These are phyloP conservation scores for Amphicarpaea edgeworthii DNA, from an alignment of 306 rosid species.

Conservation along the genomic window DNA sequence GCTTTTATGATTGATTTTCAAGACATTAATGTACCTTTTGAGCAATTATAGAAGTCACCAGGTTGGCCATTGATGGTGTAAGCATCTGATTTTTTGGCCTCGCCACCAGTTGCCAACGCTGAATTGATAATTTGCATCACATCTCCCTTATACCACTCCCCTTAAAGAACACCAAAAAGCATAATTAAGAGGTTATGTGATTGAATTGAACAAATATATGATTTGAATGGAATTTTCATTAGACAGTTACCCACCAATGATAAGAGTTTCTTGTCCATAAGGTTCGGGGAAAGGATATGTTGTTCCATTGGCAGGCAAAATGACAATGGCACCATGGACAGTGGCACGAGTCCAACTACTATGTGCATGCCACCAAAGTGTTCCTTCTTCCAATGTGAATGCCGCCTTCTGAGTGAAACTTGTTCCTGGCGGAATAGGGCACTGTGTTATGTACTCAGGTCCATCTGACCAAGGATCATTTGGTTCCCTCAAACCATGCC, in stretches of 20 bases:
- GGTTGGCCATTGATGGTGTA: constrained; percentile 17
- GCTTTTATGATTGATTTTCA: neutral
- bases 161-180: neutral
- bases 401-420: neutral
- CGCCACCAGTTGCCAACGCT: neutral
- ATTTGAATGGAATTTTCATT: neutral
- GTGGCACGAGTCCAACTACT: constrained; percentile 14
- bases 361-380: constrained; percentile 23
- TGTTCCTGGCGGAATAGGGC: constrained; percentile 10
- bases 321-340: constrained; percentile 18
- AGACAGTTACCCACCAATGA: neutral
- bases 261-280: neutral
- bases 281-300: constrained; percentile 7
- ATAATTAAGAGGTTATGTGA: no score
- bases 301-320: constrained; percentile 10
- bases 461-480: constrained; percentile 21
- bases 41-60: constrained; percentile 4
- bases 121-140: neutral
- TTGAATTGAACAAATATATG: neutral
- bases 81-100: neutral
- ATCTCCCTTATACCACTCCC: constrained; percentile 6
- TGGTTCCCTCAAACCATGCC: constrained; percentile 16
- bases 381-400: constrained; percentile 9
- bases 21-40: neutral
- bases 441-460: constrained; percentile 20